Conservation (phyloP, 805 yeast species). For the Ogataea naganishii region DNA sequence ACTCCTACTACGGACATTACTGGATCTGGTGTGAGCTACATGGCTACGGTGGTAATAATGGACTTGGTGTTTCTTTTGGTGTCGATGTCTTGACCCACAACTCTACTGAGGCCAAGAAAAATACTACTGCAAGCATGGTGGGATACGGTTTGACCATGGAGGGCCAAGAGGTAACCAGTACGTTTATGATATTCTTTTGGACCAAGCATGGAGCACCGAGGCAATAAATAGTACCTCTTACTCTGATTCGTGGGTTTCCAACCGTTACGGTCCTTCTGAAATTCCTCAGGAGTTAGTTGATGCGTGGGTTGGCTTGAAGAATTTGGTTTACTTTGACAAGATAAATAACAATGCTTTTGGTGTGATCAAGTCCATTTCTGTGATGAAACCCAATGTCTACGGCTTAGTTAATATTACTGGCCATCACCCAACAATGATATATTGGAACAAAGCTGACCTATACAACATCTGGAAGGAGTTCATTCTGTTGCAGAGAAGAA, state of each 20-base stretch:
- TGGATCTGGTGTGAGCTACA: slow-evolving; percentile 7
- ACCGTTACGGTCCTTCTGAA: slow-evolving; percentile 4
- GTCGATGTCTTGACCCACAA: slow-evolving; percentile 4
- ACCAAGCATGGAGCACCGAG: slow-evolving; percentile 5
- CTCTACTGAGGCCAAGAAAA: slow-evolving; percentile 3
- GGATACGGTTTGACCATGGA: slow-evolving; percentile 6
- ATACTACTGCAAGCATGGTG: slow-evolving; percentile 5
- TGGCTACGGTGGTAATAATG: slow-evolving; percentile 5
- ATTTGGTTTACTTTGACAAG: slow-evolving; percentile 4
- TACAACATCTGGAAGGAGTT: slow-evolving; percentile 2
- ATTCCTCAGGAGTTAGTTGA: slow-evolving; percentile 2
- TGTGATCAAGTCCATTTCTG: slow-evolving; percentile 6
- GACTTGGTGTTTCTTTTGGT: slow-evolving; percentile 5
- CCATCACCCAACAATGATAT: slow-evolving; percentile 6
- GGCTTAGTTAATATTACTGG: slow-evolving; percentile 4
- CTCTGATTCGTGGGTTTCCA: slow-evolving; percentile 2
- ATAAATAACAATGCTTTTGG: slow-evolving; percentile 1
- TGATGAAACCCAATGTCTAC: slow-evolving; percentile 3
- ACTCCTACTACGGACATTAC: slow-evolving; percentile 5
- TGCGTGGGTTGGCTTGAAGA: slow-evolving; percentile 3
- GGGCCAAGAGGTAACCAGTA: slow-evolving; percentile 7
- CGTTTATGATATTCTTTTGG: slow-evolving; percentile 5
- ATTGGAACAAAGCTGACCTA: slow-evolving; percentile 5
- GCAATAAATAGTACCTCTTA: slow-evolving; percentile 3
- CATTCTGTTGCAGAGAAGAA: neutral